Evolutionary conservation across 345 rosid genomes (phyloP), one percentile per base, ranked within the genome.

Genomic region (Pistacia integerrima): DNA sequence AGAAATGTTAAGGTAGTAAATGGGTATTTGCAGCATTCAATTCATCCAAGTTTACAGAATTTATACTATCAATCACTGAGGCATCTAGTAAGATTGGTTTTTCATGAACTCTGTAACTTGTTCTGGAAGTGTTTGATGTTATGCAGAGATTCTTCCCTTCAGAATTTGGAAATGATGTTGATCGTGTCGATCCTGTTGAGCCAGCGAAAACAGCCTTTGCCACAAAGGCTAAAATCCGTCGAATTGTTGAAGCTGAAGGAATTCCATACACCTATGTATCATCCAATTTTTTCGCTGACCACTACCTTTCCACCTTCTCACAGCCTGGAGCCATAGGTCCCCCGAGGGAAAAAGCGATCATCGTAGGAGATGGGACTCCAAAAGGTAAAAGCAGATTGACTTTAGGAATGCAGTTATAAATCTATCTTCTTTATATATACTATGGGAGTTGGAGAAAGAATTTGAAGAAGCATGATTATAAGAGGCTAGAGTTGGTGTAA

Each of bases 141-240:
- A 8, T 73, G 11, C 82, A 90, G 91, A 81, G 93, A 64, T 88
- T 90, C 73, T 82, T 87, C 49, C 89, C 93, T 8, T 89, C 91
- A 0, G 92, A 89, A 80, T 89, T 89, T 76, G 90, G 88, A 64
- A 83, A 84, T 73, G 91, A 87, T 66, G 89, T 88, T 48, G 91
- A 90, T 75, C 82, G 87, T 48, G 83, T 66, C 22, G 22, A 86
- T 16, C 71, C 78, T 14, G 90, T 86, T n/a, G 91, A 86, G 44
- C 91, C 91, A 14, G 86, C 83, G 22, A 88, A 82, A 71, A 25
- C 87, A 70, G 74, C 75, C 8, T 90, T 79, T 74, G 82, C 70
- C 41, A 65, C 33, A 30, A 88, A 86, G 85, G 84, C 82, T 8
- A 70, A 64, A 8, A n/a, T 90, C 73, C 87, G 91, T 7, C 51